Evolutionary conservation across 2,329 filamentous ascomycete species (phyloP).

Genomic region (Aspergillus quadricinctus): DNA sequence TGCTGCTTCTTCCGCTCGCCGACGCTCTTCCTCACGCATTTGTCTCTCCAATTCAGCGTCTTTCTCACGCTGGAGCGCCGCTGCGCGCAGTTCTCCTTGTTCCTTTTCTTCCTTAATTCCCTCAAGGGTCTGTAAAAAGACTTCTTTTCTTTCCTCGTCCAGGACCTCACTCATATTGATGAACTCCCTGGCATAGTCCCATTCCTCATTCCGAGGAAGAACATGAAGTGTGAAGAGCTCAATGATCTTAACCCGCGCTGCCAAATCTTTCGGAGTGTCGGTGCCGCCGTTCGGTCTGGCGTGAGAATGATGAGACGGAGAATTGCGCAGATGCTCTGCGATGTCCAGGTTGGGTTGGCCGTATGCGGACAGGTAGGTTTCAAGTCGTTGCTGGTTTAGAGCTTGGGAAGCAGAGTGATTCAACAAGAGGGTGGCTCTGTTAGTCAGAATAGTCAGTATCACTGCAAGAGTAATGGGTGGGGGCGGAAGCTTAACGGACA

Average conservation of each 20-base stretch:
- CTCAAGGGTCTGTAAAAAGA: slow-evolving; percentile 81
- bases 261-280: slow-evolving; percentile 78
- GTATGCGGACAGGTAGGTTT: slow-evolving; percentile 79
- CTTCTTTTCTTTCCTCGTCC: slow-evolving; percentile 85
- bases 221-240: slow-evolving; percentile 95
- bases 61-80: slow-evolving; percentile 59
- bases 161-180: slow-evolving; percentile 80
- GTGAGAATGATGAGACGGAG: slow-evolving; percentile 30
- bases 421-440: slow-evolving; percentile 79
- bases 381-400: slow-evolving; percentile 80
- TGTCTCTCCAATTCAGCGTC: slow-evolving; percentile 52
- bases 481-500: slow-evolving; percentile 35
- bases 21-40: slow-evolving; percentile 41
- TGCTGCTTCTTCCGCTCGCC: slow-evolving; percentile 32
- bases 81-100: slow-evolving; percentile 61
- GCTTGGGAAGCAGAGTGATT: slow-evolving; percentile 82
- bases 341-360: slow-evolving; percentile 70
- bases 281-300: slow-evolving; percentile 55
- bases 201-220: slow-evolving; percentile 87
- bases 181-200: slow-evolving; percentile 92
- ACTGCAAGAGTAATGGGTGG: background rate
- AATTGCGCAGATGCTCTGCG: slow-evolving; percentile 54
- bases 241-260: slow-evolving; percentile 81
- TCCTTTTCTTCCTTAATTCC: slow-evolving; percentile 79
- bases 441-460: slow-evolving; percentile 4